phyloP scores from a whole-genome alignment of 164 flowering plant genomes.

The Vitis vinifera region DNA sequence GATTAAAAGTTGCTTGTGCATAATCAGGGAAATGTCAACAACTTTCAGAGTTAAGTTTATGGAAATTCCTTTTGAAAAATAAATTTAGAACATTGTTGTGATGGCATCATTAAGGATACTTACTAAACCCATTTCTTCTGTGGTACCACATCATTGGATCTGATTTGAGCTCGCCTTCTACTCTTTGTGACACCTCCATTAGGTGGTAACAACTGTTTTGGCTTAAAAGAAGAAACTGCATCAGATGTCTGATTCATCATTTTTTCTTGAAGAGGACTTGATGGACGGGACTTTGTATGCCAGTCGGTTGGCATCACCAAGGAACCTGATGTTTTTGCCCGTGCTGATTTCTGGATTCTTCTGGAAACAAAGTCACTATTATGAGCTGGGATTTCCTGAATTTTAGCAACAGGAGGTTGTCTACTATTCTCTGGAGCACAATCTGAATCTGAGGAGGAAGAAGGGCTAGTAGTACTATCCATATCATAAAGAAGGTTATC shows the following conservation, averaged over 20 bases:
- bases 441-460: slow-evolving; percentile 90
- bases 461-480: slow-evolving; percentile 73
- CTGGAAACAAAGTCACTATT: slow-evolving; percentile 14
- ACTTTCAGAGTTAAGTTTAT: no score
- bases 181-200: slow-evolving; percentile 33
- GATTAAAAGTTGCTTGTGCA: no score
- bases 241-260: slow-evolving; percentile 36
- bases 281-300: slow-evolving; percentile 16
- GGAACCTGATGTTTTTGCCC: slow-evolving; percentile 24
- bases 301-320: slow-evolving; percentile 12
- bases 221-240: slow-evolving; percentile 25
- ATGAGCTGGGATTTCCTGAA: slow-evolving; percentile 10
- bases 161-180: slow-evolving; percentile 38
- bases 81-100: no score
- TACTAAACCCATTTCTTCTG: slow-evolving; percentile 64
- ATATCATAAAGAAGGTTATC: slow-evolving; percentile 78
- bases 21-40: no score
- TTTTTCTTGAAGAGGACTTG: slow-evolving; percentile 52
- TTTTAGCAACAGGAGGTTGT: slow-evolving; percentile 10
- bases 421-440: slow-evolving; percentile 24
- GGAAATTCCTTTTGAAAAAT: no score
- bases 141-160: slow-evolving; percentile 31
- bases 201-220: slow-evolving; percentile 27
- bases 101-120: slow-evolving; percentile 6
- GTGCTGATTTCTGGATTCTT: slow-evolving; percentile 21